These are phyloP conservation scores for Silene latifolia DNA, from an alignment of 148 eudicot genomes.

Conservation along the genomic window DNA sequence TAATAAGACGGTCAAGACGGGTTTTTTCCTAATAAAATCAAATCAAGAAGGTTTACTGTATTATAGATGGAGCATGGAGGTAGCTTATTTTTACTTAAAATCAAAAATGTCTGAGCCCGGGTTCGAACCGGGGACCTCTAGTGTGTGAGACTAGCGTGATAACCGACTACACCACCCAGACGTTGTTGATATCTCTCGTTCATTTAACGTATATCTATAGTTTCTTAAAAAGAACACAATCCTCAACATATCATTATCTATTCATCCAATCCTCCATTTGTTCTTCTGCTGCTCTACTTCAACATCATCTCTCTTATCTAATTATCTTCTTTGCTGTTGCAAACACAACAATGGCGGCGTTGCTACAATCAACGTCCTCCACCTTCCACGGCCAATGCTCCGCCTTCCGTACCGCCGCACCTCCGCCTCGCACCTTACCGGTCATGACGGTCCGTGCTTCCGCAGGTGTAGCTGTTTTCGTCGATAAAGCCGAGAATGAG, in stretches of 20 bases:
- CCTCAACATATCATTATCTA: neutral
- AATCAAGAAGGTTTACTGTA: no score
- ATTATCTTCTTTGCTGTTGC: neutral
- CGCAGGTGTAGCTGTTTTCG: constrained; percentile 42
- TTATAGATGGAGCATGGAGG: no score
- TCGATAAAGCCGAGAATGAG: constrained; percentile 67
- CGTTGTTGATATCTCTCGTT: neutral
- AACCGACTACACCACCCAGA: constrained; percentile 99
- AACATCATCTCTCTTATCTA: neutral
- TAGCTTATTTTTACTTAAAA: no score
- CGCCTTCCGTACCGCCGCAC: constrained; percentile 22
- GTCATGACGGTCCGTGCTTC: constrained; percentile 48
- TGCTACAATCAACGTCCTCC: constrained; percentile 57
- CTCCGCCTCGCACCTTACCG: constrained; percentile 13
- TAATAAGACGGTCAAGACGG: no score
- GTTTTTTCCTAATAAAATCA: no score
- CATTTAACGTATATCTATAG: no score
- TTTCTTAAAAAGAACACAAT: no score
- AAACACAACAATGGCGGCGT: constrained; percentile 46
- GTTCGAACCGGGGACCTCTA: constrained; percentile 99
- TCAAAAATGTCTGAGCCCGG: constrained; percentile 81
- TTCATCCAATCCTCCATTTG: constrained; percentile 12
- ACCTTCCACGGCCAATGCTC: constrained; percentile 50
- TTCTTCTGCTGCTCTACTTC: neutral
- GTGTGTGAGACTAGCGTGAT: constrained; percentile 99